Evolutionary conservation across 805 yeast genomes (phyloP), one percentile per base, ranked within the genome.

Genomic region (Metschnikowia koreensis): DNA sequence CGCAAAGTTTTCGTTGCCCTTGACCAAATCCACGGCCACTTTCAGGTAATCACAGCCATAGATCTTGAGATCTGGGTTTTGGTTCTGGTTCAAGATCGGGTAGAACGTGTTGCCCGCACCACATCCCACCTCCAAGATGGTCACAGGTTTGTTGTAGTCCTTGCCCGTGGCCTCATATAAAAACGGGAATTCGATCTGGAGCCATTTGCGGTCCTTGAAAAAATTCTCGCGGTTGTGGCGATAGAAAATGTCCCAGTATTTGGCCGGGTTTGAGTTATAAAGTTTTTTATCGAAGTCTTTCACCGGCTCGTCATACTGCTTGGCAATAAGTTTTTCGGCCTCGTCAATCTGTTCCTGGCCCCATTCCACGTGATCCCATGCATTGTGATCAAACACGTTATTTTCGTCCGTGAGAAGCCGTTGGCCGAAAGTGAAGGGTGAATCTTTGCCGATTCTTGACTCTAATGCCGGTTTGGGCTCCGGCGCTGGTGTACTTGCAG

Each of bases 291-390:
- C 96, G 64, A 87, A 88, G 1, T 89, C 97, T 36, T 81, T 74
- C n/a, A 94, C 99, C 0, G 97, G 98, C 49, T 75, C 73, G 41
- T 86, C 88, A 52, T 81, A 80, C 66, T 94, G 99, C 57, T 82
- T 80, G 22, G 81, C 69, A 36, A 93, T 86, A 66, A 86, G 83
- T 60, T 79, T 83, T 62, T 86, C 79, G 2, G 97, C 97, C 56
- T 86, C 83, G 17, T 73, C 64, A 12, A 84, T 67, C 66, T 94
- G 97, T 60, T 90, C 96, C 47, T 87, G 91, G 46, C 96, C 97
- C 97, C 97, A 92, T 64, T 90, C 97, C 34, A 91, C 97, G 66
- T 94, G 96, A 67, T 94, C 99, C 89, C 94, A 87, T 0, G 99
- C 99, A 66, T 94, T 94, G 65, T 87, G 96, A 53, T 81, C 80